Conservation (phyloP, 805 yeast genomes). For the Myxozyma sirexii region DNA sequence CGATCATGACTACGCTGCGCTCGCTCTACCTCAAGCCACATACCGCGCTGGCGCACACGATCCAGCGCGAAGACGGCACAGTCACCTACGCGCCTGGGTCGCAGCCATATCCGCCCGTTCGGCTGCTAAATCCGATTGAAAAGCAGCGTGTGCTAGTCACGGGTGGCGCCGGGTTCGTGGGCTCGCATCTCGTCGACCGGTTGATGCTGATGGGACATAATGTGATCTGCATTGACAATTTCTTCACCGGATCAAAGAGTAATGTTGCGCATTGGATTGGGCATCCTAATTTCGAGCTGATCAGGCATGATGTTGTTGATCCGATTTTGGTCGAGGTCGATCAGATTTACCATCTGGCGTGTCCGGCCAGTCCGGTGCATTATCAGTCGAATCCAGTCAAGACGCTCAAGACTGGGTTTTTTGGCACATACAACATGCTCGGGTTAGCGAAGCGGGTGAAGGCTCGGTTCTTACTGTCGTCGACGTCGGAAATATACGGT, state of each 20-base stretch:
- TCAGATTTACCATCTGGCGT: constrained; percentile 39
- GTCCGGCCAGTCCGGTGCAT: constrained; percentile 40
- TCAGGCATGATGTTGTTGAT: constrained; percentile 40
- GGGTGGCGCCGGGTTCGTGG: constrained; percentile 41
- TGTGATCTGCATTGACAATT: constrained; percentile 39
- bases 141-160: constrained; percentile 38
- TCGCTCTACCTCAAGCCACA: constrained; percentile 28
- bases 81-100: constrained; percentile 26
- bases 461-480: constrained; percentile 38
- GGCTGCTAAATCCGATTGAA: constrained; percentile 37
- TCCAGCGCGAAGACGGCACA: constrained; percentile 21
- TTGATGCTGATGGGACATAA: constrained; percentile 39
- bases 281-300: constrained; percentile 39
- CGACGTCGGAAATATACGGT: constrained; percentile 40
- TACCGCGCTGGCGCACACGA: constrained; percentile 27
- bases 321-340: constrained; percentile 39
- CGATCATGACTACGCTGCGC: constrained; percentile 20
- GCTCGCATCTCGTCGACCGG: constrained; percentile 39
- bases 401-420: constrained; percentile 39
- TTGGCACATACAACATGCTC: constrained; percentile 40
- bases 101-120: constrained; percentile 35
- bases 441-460: constrained; percentile 40
- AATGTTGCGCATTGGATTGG: constrained; percentile 40
- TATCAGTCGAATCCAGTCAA: constrained; percentile 39
- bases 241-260: constrained; percentile 37